Percentiles rank a stretch among this genome's conserved stretches.
Evolutionary conservation across 2,329 filamentous ascomycete species (phyloP).

Genomic region (Ophiostoma piceae): DNA sequence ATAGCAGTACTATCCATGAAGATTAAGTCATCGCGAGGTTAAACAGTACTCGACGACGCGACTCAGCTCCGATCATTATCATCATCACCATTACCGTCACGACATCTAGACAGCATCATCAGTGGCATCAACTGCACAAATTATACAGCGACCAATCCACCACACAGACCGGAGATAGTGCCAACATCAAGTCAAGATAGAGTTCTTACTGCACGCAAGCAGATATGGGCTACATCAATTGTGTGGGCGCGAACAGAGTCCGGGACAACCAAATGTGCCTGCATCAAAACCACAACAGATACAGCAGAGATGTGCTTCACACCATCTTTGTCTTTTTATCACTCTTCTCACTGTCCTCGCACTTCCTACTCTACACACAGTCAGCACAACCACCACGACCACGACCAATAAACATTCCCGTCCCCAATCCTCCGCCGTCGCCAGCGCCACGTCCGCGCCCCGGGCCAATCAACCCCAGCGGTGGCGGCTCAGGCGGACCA

Average conservation of each 20-base stretch:
- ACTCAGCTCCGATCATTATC: not conserved
- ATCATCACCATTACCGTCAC: slow-evolving; percentile 1
- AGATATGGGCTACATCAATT: not conserved
- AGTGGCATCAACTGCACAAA: not conserved
- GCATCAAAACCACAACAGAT: not conserved
- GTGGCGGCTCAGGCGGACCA: slow-evolving; percentile 25
- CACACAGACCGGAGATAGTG: not conserved
- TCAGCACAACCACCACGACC: no score
- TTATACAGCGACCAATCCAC: not conserved
- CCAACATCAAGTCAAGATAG: not conserved
- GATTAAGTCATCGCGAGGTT: no score
- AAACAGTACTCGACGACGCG: not conserved
- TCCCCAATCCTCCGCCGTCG: slow-evolving; percentile 23
- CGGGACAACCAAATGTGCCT: not conserved
- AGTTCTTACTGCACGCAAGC: not conserved
- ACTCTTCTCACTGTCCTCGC: not conserved
- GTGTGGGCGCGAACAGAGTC: not conserved
- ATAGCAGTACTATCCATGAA: no score
- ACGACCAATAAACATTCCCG: slow-evolving; percentile 4
- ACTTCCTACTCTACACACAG: not conserved
- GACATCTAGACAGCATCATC: not conserved
- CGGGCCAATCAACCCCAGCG: slow-evolving; percentile 23
- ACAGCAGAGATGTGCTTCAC: not conserved
- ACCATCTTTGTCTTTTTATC: not conserved
- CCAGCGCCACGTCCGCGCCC: slow-evolving; percentile 24